Evolutionary conservation across 768 basidiomycete genomes (phyloP).

Genomic region (Boletus subcaerulescens): DNA sequence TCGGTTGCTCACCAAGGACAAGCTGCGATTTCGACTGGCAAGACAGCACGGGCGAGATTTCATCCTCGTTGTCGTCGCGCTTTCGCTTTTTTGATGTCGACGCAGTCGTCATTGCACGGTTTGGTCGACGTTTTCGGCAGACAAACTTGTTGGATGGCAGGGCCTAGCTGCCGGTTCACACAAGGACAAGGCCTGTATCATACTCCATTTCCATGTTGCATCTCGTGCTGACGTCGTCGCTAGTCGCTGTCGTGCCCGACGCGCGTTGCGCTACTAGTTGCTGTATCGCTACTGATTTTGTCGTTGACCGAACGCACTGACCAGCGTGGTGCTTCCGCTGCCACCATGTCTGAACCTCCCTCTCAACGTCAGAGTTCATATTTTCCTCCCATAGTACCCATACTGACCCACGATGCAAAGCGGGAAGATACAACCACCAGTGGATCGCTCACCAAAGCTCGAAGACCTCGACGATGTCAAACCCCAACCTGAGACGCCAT

Average conservation of each 20-base stretch:
- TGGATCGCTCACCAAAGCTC: conserved; percentile 12
- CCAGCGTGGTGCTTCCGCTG: conserved; percentile 11
- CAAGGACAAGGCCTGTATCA: conserved; percentile 21
- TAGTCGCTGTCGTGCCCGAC: conserved; percentile 18
- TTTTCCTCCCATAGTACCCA: too few species aligned
- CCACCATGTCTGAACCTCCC: conserved; percentile 30
- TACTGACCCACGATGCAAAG: conserved; percentile 12
- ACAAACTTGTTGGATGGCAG: too few species aligned
- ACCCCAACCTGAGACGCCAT: too few species aligned
- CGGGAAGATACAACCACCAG: conserved; percentile 2
- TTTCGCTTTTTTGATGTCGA: conserved; percentile 48
- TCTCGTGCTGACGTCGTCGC: conserved; percentile 13
- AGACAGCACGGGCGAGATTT: conserved; percentile 38
- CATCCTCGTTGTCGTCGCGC: conserved; percentile 35
- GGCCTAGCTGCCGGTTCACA: too few species aligned
- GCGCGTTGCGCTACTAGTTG: conserved; percentile 17
- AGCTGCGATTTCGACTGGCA: conserved; percentile 34
- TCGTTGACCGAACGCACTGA: conserved; percentile 19
- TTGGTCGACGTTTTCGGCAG: conserved; percentile 15
- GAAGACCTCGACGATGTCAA: too few species aligned
- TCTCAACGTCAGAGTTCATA: conserved; percentile 30
- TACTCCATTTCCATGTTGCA: neutral
- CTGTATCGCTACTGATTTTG: conserved; percentile 22
- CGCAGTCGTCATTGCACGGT: conserved; percentile 19
- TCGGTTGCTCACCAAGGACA: conserved; percentile 46